Percentiles rank a stretch among this genome's conserved stretches.
phyloP scores from a whole-genome alignment of 169 alveolate genomes.

The Cryptosporidium xiaoi region DNA sequence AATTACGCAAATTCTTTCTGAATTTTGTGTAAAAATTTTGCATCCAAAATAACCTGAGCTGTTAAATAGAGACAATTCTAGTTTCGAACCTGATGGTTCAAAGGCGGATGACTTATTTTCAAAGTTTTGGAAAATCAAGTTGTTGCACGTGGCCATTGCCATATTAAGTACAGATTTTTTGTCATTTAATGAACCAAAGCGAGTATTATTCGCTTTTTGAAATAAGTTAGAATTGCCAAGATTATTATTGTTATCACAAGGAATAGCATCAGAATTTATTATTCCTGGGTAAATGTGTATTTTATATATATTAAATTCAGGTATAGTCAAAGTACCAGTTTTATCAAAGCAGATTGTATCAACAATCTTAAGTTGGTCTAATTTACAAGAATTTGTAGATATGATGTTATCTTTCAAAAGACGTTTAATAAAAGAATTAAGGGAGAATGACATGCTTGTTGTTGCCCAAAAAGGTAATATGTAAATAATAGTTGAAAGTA shows the following conservation, averaged over 20 bases:
- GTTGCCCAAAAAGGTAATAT: constrained; percentile 62
- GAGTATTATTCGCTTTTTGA: too few species aligned
- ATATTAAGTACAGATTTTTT: not conserved
- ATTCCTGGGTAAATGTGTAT: constrained; percentile 7
- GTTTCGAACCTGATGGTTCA: constrained; percentile 51
- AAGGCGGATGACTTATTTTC: not conserved
- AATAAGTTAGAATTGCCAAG: not conserved
- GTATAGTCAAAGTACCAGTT: constrained; percentile 56
- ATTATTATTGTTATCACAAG: not conserved
- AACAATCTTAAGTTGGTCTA: constrained; percentile 1
- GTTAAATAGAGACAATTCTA: constrained; percentile 30
- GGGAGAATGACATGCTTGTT: constrained; percentile 18
- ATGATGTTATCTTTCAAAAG: constrained; percentile 1
- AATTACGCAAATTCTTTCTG: constrained; percentile 45
- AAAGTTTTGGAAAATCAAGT: constrained; percentile 16
- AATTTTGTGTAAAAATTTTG: not conserved
- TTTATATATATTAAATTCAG: constrained; percentile 2
- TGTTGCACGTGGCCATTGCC: constrained; percentile 59
- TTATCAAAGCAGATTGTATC: constrained; percentile 64
- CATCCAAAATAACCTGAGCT: constrained; percentile 44
- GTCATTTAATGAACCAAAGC: not conserved
- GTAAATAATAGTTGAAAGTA: constrained; percentile 42
- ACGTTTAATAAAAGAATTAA: not conserved
- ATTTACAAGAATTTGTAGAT: constrained; percentile 26
- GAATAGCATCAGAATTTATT: not conserved